Conservation (phyloP, 495 filamentous ascomycete species). For the Poronia punctata region DNA sequence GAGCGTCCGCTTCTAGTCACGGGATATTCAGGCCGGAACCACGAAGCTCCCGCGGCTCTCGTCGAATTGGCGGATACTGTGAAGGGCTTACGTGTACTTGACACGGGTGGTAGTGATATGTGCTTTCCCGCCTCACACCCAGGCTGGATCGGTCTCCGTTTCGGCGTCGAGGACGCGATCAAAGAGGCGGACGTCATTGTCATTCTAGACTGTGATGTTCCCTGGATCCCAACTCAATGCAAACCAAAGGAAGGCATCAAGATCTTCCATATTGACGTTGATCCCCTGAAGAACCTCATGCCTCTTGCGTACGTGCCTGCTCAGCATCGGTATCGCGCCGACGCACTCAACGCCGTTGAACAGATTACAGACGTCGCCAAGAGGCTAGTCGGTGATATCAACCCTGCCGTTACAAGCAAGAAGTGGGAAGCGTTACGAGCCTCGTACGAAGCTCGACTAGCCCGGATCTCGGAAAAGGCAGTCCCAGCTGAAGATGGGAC, state of each 20-base stretch:
- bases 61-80: constrained; percentile 73
- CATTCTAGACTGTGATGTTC: constrained; percentile 75
- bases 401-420: constrained; percentile 36
- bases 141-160: constrained; percentile 64
- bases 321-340: constrained; percentile 67
- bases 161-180: constrained; percentile 68
- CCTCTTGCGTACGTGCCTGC: constrained; percentile 74
- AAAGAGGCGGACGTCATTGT: constrained; percentile 76
- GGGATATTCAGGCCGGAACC: constrained; percentile 75
- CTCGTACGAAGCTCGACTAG: constrained; percentile 53
- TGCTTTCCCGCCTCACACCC: constrained; percentile 82
- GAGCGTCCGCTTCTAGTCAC: constrained; percentile 73
- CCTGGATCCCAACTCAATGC: constrained; percentile 58
- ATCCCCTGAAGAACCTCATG: constrained; percentile 84
- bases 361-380: constrained; percentile 57
- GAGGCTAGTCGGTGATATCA: constrained; percentile 36
- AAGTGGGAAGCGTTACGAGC: constrained; percentile 51
- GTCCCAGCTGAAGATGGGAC: constrained; percentile 52
- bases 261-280: constrained; percentile 78
- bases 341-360: constrained; percentile 61
- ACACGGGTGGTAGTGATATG: constrained; percentile 91
- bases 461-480: constrained; percentile 50
- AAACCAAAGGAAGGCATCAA: constrained; percentile 53
- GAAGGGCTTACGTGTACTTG: constrained; percentile 74
- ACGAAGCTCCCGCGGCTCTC: constrained; percentile 60